These are phyloP conservation scores for Kurtzmaniella quercitrusa DNA, from an alignment of 1,139 yeast genomes.

Conservation along the genomic window DNA sequence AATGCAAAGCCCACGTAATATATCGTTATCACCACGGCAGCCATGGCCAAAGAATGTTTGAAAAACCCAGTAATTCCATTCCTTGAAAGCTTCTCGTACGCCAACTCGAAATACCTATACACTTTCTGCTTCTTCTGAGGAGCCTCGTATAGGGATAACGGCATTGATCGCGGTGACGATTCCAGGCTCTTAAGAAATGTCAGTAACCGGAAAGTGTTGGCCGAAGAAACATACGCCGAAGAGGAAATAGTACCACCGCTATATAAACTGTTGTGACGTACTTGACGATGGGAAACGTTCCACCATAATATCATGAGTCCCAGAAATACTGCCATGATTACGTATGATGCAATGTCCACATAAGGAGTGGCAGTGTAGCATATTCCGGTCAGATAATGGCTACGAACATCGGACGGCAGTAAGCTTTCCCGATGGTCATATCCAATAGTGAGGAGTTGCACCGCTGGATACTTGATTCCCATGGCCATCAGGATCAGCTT, in stretches of 20 bases:
- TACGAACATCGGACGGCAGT: conserved; percentile 13
- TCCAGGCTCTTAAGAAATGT: conserved; percentile 23
- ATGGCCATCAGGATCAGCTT: conserved; percentile 59
- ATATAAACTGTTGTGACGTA: not conserved
- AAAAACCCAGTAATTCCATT: conserved; percentile 12
- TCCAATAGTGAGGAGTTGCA: conserved; percentile 36
- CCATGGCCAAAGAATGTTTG: conserved; percentile 17
- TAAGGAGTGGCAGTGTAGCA: conserved; percentile 52
- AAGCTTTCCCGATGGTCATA: conserved; percentile 11
- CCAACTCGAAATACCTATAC: not conserved
- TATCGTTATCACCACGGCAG: conserved; percentile 13
- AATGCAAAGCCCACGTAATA: conserved; percentile 18
- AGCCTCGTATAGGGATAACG: not conserved
- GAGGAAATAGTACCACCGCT: not conserved
- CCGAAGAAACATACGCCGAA: conserved; percentile 1
- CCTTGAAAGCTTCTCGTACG: not conserved
- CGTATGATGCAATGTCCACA: conserved; percentile 35
- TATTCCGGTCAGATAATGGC: conserved; percentile 33
- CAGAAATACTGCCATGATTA: conserved; percentile 31
- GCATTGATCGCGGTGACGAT: conserved; percentile 4
- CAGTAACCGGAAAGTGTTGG: conserved; percentile 17
- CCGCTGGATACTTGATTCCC: conserved; percentile 54
- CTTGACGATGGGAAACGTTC: conserved; percentile 26
- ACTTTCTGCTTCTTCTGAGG: not conserved
- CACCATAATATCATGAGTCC: conserved; percentile 26